These are phyloP conservation scores for Lipomyces chichibuensis DNA, from an alignment of 805 yeast genomes.

Conservation along the genomic window DNA sequence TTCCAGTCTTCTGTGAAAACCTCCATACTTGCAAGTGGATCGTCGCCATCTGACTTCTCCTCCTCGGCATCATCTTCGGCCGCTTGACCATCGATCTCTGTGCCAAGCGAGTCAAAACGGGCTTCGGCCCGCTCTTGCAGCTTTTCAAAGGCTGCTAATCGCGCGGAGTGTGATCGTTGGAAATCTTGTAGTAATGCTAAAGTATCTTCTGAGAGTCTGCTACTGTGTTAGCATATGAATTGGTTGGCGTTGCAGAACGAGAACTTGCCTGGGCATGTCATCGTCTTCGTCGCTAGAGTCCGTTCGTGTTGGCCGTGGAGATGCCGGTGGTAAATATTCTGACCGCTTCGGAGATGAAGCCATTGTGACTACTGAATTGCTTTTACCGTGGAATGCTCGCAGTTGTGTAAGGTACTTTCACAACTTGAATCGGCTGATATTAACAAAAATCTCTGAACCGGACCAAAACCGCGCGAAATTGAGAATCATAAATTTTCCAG, in stretches of 20 bases:
- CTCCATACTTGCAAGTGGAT: constrained; percentile 56
- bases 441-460: not conserved
- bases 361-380: not conserved
- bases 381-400: too few relatives aligned
- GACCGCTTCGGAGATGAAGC: not conserved
- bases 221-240: not conserved
- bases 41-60: constrained; percentile 86
- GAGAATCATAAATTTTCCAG: not conserved
- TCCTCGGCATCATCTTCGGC: constrained; percentile 88
- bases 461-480: not conserved
- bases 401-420: too few relatives aligned
- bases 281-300: constrained; percentile 12
- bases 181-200: constrained; percentile 65
- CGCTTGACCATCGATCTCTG: constrained; percentile 56
- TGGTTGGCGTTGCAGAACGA: not conserved
- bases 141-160: constrained; percentile 59
- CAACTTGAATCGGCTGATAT: not conserved
- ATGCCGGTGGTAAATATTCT: not conserved
- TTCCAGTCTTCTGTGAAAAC: constrained; percentile 92
- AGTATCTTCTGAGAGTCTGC: constrained; percentile 52
- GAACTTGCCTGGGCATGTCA: constrained; percentile 19
- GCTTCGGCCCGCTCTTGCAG: constrained; percentile 60
- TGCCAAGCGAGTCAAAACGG: constrained; percentile 71
- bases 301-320: not conserved
- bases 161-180: constrained; percentile 61